Evolutionary conservation across 805 yeast genomes (phyloP).

Genomic region (Myxozyma melibiosi): DNA sequence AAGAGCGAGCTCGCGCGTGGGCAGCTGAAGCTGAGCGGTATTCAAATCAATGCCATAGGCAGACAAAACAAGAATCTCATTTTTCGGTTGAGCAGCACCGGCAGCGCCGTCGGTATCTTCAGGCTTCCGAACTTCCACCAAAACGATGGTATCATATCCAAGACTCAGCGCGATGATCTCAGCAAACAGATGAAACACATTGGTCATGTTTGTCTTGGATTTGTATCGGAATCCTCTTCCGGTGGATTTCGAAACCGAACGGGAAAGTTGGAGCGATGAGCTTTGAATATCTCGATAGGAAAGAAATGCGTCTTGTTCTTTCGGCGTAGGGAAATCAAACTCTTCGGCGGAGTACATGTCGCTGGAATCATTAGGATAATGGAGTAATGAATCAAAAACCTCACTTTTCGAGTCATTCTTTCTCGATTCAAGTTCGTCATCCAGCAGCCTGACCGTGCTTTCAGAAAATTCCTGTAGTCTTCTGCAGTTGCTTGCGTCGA

Average conservation of each 20-base stretch:
- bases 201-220: background rate
- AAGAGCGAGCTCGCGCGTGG: background rate
- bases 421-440: background rate
- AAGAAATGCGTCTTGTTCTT: too few relatives aligned
- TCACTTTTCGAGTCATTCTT: background rate
- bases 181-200: conserved; percentile 11
- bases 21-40: background rate
- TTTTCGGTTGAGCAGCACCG: background rate
- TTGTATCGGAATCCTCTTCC: background rate
- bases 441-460: background rate
- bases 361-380: background rate
- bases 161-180: conserved; percentile 8
- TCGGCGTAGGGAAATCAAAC: conserved; percentile 7
- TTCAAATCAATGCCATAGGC: background rate
- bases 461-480: conserved; percentile 18
- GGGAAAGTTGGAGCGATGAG: background rate
- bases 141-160: conserved; percentile 6
- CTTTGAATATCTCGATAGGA: background rate
- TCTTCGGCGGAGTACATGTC: conserved; percentile 19
- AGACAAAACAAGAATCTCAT: background rate
- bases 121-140: conserved; percentile 5
- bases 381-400: background rate
- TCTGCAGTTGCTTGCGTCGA: background rate
- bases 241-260: background rate
- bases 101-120: background rate